Evolutionary conservation across 192 early-diverging fungal species (phyloP).

Genomic region (Entomortierella chlamydospora): DNA sequence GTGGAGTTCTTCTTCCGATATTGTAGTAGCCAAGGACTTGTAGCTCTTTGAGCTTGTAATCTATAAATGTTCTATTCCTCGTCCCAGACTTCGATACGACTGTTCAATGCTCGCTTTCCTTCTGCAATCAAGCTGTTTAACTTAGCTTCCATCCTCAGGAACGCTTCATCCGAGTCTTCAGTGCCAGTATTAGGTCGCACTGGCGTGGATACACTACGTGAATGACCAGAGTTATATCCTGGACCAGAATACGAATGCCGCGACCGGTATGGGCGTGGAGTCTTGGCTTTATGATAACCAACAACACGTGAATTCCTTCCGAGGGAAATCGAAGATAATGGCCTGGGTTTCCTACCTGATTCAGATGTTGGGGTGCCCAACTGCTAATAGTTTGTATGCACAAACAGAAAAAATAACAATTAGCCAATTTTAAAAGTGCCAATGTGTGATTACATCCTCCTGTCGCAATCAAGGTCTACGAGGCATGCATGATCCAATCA

Average conservation of each 20-base stretch:
- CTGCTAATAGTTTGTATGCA: too few species aligned
- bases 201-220: conserved; percentile 30
- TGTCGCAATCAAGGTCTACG: too few species aligned
- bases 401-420: too few species aligned
- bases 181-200: conserved; percentile 41
- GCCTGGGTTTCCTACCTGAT: neutral
- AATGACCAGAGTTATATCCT: conserved; percentile 1
- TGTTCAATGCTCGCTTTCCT: conserved; percentile 45
- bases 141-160: conserved; percentile 54
- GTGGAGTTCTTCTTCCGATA: too few species aligned
- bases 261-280: conserved; percentile 13
- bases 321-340: neutral
- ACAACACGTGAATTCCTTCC: neutral
- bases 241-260: conserved; percentile 22
- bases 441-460: too few species aligned
- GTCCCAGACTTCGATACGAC: conserved; percentile 47
- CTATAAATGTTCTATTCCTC: conserved; percentile 25
- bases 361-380: conserved; percentile 1
- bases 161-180: conserved; percentile 43
- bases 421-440: too few species aligned
- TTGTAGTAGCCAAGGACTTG: too few species aligned
- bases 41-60: too few species aligned
- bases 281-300: conserved; percentile 25
- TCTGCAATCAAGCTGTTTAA: conserved; percentile 48
- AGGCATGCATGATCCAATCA: neutral